These are phyloP conservation scores for Lipomyces oligophaga DNA, from an alignment of 805 yeast genomes.

Conservation along the genomic window DNA sequence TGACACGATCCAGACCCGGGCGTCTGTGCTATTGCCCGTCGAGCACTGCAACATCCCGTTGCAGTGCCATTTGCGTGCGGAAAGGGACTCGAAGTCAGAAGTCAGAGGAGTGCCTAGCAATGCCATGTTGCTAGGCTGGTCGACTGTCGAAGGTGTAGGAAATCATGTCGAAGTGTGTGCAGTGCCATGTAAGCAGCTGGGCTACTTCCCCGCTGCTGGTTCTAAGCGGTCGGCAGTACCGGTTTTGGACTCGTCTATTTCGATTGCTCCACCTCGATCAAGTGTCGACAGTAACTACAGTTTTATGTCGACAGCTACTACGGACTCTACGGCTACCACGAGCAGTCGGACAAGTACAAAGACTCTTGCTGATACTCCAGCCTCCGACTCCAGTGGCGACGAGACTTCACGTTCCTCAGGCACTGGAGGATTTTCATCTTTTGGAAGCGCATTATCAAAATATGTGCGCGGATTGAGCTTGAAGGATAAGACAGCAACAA, in stretches of 20 bases:
- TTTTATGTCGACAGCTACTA: conserved; percentile 2
- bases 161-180: conserved; percentile 19
- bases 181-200: conserved; percentile 12
- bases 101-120: conserved; percentile 9
- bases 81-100: conserved; percentile 2
- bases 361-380: not conserved
- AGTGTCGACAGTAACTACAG: conserved; percentile 8
- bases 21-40: conserved; percentile 25
- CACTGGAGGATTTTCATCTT: not conserved
- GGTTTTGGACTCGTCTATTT: no score
- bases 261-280: conserved; percentile 1
- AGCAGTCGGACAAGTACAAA: not conserved
- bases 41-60: conserved; percentile 23
- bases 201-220: conserved; percentile 13
- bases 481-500: not conserved
- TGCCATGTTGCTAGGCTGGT: conserved; percentile 18
- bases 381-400: not conserved
- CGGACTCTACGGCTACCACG: conserved; percentile 1
- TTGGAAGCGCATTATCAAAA: not conserved
- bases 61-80: conserved; percentile 16
- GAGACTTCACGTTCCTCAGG: not conserved
- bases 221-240: not conserved
- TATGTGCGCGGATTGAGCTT: not conserved
- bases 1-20: conserved; percentile 30
- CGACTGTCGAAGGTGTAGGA: conserved; percentile 15